Evolutionary conservation across 2,329 filamentous ascomycete species (phyloP).

Genomic region (Tolypocladium nubicola): DNA sequence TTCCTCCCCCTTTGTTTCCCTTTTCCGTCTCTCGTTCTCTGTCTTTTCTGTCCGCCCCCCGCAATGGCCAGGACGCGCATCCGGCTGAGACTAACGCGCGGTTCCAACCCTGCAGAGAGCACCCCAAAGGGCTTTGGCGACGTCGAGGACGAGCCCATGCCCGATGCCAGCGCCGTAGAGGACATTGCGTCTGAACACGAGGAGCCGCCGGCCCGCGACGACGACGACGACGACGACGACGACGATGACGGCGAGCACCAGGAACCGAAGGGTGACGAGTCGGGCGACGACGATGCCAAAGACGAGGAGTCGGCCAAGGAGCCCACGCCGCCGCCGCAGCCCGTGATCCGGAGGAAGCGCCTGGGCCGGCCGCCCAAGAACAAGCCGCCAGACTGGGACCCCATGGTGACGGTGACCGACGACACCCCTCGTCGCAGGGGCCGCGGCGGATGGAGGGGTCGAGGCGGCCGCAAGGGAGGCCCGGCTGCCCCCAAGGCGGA

Average conservation of each 20-base stretch:
- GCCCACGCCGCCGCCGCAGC: conserved; percentile 45
- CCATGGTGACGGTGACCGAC: conserved; percentile 43
- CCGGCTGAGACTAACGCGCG: conserved; percentile 22
- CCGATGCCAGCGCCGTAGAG: conserved; percentile 16
- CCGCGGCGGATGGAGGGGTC: conserved; percentile 60
- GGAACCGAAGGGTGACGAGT: conserved; percentile 35
- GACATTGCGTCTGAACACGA: conserved; percentile 8
- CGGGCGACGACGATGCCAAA: conserved; percentile 24
- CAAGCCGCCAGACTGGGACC: conserved; percentile 68
- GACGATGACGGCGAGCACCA: conserved; percentile 21
- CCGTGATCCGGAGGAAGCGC: conserved; percentile 62
- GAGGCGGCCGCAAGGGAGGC: conserved; percentile 56
- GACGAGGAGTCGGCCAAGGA: conserved; percentile 38
- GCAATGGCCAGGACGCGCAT: conserved; percentile 19
- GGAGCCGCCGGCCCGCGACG: conserved; percentile 10
- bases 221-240: conserved; percentile 17
- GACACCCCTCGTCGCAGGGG: conserved; percentile 54
- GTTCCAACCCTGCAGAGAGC: conserved; percentile 23
- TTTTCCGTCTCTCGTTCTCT: neutral
- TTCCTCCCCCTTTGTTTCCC: neutral
- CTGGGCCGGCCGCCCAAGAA: conserved; percentile 84
- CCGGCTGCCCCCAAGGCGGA: conserved; percentile 67
- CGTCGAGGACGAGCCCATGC: conserved; percentile 28
- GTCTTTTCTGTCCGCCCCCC: neutral
- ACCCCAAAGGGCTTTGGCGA: conserved; percentile 31